Evolutionary conservation across 176 grass and related monocot genomes (phyloP), one percentile per base, ranked within the genome.

Genomic region (Cenchrus americanus): DNA sequence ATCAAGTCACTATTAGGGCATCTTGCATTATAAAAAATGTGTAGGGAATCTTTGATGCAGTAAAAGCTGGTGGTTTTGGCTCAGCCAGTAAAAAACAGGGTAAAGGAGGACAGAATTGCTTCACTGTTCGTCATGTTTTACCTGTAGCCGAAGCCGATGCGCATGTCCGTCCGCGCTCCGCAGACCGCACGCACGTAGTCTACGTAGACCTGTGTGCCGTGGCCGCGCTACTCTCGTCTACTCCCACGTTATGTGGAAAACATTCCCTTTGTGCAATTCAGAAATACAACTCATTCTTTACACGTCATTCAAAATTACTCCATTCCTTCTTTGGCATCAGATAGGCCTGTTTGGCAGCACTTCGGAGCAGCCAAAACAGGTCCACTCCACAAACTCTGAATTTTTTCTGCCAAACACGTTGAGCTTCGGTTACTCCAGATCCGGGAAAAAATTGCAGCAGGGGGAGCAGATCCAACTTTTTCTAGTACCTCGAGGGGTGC

Each of bases 91-190:
- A 43, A 72, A 46, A 4, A 22, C 8, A 24, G 4, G 62, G n/a
- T 34, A 37, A 14, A 17, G 11, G 37, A 48, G 12, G 52, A 24
- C 52, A 42, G 15, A 71, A 71, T 71, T 65, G 83, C 27, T 26
- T 49, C 80, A 21, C 66, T 58, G 74, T 57, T 24, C 57, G 11
- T 32, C 59, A 21, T 58, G 48, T 79, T 72, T 54, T 23, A 24
- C 23, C 80, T 80, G 48, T 49, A 50, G 61, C 27, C 27, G 27
- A 30, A 30, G 27, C 27, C 27, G 27, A 30, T 30, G 27, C 27
- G 27, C 27, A 67, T 67, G 27, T 67, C 18, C 37, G 27, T 67
- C 18, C 37, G 37, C 27, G 2, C 27, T 30, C 27, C 27, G 27
- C 27, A 30, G 27, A 30, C 27, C 27, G 27, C 60, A 21, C 18